Conservation (phyloP, 306 rosid genomes). For the Ceratonia siliqua region DNA sequence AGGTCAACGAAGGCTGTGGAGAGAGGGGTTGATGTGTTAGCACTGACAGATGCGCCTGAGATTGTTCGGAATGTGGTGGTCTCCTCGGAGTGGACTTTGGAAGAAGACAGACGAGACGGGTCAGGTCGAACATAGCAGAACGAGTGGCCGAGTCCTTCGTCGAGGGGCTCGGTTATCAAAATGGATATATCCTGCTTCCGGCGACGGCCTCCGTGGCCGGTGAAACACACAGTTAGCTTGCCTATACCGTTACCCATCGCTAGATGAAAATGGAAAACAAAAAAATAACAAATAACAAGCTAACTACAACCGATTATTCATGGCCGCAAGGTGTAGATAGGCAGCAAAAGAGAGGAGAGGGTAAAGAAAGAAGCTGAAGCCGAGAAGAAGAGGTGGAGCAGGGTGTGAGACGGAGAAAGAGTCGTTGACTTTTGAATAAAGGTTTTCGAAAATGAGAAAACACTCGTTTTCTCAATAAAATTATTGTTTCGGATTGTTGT, state of each 20-base stretch:
- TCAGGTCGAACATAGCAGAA: slow-evolving; percentile 98
- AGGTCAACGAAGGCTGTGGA: slow-evolving; percentile 78
- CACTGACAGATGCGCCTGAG: slow-evolving; percentile 97
- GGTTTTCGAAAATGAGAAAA: slow-evolving; percentile 40
- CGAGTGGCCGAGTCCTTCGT: slow-evolving; percentile 89
- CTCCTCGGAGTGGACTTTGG: slow-evolving; percentile 91
- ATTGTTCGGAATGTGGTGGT: slow-evolving; percentile 91
- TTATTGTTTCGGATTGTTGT: neutral
- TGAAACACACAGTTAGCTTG: slow-evolving; percentile 77
- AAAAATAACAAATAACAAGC: neutral
- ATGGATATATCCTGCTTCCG: slow-evolving; percentile 60
- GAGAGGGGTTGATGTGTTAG: slow-evolving; percentile 91
- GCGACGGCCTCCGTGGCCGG: slow-evolving; percentile 48
- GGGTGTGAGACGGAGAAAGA: slow-evolving; percentile 29
- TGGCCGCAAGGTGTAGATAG: slow-evolving; percentile 29
- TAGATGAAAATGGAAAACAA: neutral
- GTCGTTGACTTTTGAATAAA: slow-evolving; percentile 57
- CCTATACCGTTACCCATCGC: slow-evolving; percentile 91
- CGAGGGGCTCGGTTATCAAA: slow-evolving; percentile 61
- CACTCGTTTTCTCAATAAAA: neutral
- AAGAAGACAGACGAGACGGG: slow-evolving; percentile 62
- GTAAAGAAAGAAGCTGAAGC: slow-evolving; percentile 43
- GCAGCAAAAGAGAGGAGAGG: neutral
- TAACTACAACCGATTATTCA: slow-evolving; percentile 41
- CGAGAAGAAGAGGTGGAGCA: slow-evolving; percentile 14